phyloP scores from a whole-genome alignment of 192 early-diverging fungal species.

The Backusella tuberculispora region DNA sequence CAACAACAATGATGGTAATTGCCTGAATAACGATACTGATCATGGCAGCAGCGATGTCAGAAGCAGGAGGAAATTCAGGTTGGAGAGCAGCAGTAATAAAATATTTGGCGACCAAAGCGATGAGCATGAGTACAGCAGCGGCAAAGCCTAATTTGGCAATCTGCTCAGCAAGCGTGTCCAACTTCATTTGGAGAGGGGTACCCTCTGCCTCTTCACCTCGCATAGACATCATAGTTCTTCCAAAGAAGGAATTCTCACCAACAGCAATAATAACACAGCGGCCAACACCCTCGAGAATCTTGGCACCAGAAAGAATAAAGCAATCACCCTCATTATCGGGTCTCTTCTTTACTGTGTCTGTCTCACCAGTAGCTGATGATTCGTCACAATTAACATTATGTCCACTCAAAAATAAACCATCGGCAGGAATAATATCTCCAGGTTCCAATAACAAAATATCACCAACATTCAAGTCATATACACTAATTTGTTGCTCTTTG shows the following conservation, averaged over 20 bases:
- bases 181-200: conserved; percentile 93
- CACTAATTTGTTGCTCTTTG: conserved; percentile 71
- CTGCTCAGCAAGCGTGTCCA: conserved; percentile 85
- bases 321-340: conserved; percentile 58
- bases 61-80: conserved; percentile 59
- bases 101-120: conserved; percentile 71
- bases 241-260: conserved; percentile 85
- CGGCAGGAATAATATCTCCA: conserved; percentile 91
- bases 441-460: conserved; percentile 85
- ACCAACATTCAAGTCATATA: conserved; percentile 87
- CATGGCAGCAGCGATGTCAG: conserved; percentile 57
- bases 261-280: conserved; percentile 83
- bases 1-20: conserved; percentile 81
- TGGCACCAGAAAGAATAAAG: conserved; percentile 90
- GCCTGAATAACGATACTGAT: conserved; percentile 79
- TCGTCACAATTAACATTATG: conserved; percentile 89
- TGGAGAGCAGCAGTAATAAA: conserved; percentile 62
- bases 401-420: conserved; percentile 79
- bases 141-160: conserved; percentile 92
- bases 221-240: conserved; percentile 88
- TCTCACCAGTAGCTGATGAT: conserved; percentile 90
- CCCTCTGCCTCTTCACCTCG: conserved; percentile 67
- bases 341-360: conserved; percentile 83
- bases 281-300: conserved; percentile 90
- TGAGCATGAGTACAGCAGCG: conserved; percentile 80